phyloP scores from a whole-genome alignment of 805 yeast genomes.

The Metschnikowia reukaufii region DNA sequence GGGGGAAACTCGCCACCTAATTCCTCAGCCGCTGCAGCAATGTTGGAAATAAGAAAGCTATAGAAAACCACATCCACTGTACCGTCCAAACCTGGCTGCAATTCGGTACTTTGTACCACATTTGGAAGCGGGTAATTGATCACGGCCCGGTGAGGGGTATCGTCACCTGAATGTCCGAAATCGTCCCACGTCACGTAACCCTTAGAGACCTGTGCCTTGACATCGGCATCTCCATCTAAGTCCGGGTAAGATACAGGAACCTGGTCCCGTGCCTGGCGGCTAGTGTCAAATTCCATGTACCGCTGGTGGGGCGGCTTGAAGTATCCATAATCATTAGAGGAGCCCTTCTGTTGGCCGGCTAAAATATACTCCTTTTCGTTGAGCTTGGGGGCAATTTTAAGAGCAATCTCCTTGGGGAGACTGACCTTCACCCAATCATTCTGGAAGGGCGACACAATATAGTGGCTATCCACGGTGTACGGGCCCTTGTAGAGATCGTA shows the following conservation, averaged over 20 bases:
- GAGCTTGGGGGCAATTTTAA: constrained; percentile 50
- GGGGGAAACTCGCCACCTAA: constrained; percentile 23
- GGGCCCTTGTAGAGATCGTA: constrained; percentile 85
- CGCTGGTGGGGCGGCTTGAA: constrained; percentile 18
- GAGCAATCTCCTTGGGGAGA: constrained; percentile 60
- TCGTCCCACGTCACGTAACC: constrained; percentile 89
- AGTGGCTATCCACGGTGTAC: constrained; percentile 77
- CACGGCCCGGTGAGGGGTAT: constrained; percentile 63
- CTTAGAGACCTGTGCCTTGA: constrained; percentile 35
- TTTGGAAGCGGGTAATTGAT: constrained; percentile 68
- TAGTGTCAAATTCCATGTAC: neutral
- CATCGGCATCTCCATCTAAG: constrained; percentile 3
- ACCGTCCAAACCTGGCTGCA: constrained; percentile 25
- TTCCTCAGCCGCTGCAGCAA: constrained; percentile 32
- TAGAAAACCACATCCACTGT: constrained; percentile 73
- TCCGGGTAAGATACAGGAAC: constrained; percentile 8
- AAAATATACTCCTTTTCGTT: constrained; percentile 55
- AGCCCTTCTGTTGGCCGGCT: neutral
- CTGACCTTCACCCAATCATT: constrained; percentile 73
- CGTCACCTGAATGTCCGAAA: constrained; percentile 85
- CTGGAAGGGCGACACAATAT: constrained; percentile 79
- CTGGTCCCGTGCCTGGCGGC: neutral
- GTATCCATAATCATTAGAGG: neutral
- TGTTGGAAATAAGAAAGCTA: constrained; percentile 58
- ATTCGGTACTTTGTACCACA: constrained; percentile 59